Evolutionary conservation across 345 rosid genomes (phyloP), one percentile per base, ranked within the genome.

Genomic region (Dipteronia sinensis): DNA sequence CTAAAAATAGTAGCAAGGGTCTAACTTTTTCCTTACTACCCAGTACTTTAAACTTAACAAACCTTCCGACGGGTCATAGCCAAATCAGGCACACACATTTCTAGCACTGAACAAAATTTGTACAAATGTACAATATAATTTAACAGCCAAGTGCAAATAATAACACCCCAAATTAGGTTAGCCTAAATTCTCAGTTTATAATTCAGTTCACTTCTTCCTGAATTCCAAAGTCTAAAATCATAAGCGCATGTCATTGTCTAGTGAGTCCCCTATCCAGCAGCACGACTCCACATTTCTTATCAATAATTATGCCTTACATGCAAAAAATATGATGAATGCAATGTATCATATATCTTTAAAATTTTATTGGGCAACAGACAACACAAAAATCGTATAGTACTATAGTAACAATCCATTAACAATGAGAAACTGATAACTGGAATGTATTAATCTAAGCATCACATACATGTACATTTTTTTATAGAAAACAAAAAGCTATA

Each of bases 371-470:
- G 49, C 44, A 31, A 29, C 42, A 3, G 9, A 15, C 42, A 19
- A 64, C 61, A 40, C 29, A 40, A 62, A 23, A 62, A 47, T n/a
- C n/a, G n/a, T n/a, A 9, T 42, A 3, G 10, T 44, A n/a, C n/a
- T 29, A 25, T 63, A n/a, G 65, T 7, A 53, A 42, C 49, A 29
- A 74, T 62, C 25, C 69, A 73, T 23, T 62, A 23, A 61, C 74
- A 71, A 55, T 23, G 23, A n/a, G 46, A 42, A 51, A 34, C 4
- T 34, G 62, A 42, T 12, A 71, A n/a, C 19, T 51, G 44, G 10
- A 38, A 34, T 58, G 31, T 17, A 46, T 46, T 73, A 4, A 23
- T 62, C 22, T 44, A 74, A 63, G 63, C 66, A 73, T 27, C 53
- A 59, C 13, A 42, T 34, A 23, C 66, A 58, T 1, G 20, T 15